Base-by-base conservation (phyloP, 1,284 basidiomycete genomes). In the Ustilago nuda region DNA sequence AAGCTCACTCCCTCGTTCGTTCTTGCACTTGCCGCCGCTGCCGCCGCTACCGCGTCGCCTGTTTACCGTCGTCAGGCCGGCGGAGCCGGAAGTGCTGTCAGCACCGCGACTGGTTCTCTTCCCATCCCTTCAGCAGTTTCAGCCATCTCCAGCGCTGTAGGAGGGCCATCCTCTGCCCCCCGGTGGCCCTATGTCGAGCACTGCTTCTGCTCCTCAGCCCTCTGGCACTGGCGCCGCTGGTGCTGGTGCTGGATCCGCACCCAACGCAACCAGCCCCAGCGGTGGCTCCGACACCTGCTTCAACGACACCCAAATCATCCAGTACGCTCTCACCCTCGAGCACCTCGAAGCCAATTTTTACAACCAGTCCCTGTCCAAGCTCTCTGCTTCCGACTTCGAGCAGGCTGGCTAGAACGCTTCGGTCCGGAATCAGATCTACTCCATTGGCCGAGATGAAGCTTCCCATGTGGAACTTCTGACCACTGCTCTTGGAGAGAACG, bases 261-360 rank as follows among this genome's bases (percentile, higher is more conserved):
- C 39, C 13, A 41, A 41, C 13, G 33, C 56, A 53, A 37, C 15
- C 15, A 50, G 55, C 41, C n/a, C 61, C 41, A 27, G 46, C n/a
- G 33, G 52, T 13, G 33, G 53, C 17, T 15, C 56, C 27, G 35
- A 17, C 17, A 50, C 30, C n/a, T 52, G 46, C 6, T 65, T 78
- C 60, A 76, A 75, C 56, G 76, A 78, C 65, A 78, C 76, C 1
- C 76, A 78, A 32, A 75, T 78, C 43, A 66, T 81, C 19, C 71
- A 78, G 68, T 78, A 75, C 48, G 80, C 79, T 23, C 66, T 82
- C 33, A 81, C 77, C 27, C 75, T 82, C 57, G 81, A 83, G 61
- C 76, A 77, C 58, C 80, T 82, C 60, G 80, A 82, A 39, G 77
- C 72, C 9, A 48, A 64, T 4, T 78, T 78, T 60, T 78, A 78